Evolutionary conservation across 2,329 filamentous ascomycete genomes (phyloP).

Genomic region (Tolypocladium guangdongense): DNA sequence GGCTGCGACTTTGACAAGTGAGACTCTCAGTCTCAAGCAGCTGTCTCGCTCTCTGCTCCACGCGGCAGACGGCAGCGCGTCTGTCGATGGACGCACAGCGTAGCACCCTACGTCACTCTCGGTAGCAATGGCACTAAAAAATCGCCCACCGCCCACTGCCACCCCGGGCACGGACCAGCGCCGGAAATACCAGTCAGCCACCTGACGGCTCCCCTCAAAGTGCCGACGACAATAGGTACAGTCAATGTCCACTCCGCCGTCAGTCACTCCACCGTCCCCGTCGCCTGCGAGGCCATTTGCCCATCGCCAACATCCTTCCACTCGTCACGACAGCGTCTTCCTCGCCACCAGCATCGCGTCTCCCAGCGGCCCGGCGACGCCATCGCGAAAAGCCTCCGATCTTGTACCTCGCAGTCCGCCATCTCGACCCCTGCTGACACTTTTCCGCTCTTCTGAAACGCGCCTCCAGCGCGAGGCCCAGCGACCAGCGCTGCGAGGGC

Average conservation of each 20-base stretch:
- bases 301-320: not conserved
- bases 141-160: not conserved
- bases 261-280: not conserved
- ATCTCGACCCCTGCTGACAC: not conserved
- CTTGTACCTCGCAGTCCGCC: not conserved
- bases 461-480: not conserved
- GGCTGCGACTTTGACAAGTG: too few species aligned
- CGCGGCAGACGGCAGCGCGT: too few species aligned
- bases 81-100: too few species aligned
- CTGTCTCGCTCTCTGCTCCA: too few species aligned
- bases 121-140: too few species aligned
- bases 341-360: not conserved
- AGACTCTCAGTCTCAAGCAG: too few species aligned
- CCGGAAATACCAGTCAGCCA: not conserved
- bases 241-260: not conserved
- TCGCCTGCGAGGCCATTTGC: not conserved
- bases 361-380: not conserved
- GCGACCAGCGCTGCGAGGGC: not conserved
- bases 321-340: not conserved
- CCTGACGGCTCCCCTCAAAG: accelerated
- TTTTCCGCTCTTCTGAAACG: not conserved
- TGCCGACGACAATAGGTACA: not conserved
- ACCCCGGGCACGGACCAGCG: not conserved
- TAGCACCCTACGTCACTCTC: too few species aligned
- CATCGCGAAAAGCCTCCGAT: not conserved